Evolutionary conservation across 192 early-diverging fungal genomes (phyloP).

Genomic region (Backusella westeae): DNA sequence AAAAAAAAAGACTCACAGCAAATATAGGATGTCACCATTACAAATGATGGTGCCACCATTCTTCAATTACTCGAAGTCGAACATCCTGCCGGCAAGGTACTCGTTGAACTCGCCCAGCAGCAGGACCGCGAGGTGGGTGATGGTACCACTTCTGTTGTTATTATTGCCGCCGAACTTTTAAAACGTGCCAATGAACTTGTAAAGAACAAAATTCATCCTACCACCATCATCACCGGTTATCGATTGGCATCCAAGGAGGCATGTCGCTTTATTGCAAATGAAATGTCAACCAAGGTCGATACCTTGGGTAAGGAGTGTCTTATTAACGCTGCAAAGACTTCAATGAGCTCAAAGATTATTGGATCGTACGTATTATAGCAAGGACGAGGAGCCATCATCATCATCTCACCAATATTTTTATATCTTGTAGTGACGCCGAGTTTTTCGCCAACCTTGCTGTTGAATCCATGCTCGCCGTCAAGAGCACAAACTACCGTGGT

Average conservation of each 20-base stretch:
- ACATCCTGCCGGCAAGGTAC: slow-evolving; percentile 94
- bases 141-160: slow-evolving; percentile 98
- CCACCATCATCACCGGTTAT: slow-evolving; percentile 98
- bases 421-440: slow-evolving; percentile 72
- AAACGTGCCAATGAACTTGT: slow-evolving; percentile 95
- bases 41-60: slow-evolving; percentile 99
- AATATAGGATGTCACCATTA: slow-evolving; percentile 93
- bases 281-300: slow-evolving; percentile 95
- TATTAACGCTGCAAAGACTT: slow-evolving; percentile 96
- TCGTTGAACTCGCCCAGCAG: slow-evolving; percentile 98
- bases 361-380: slow-evolving; percentile 64
- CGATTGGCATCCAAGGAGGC: slow-evolving; percentile 96
- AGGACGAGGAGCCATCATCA: not conserved
- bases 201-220: slow-evolving; percentile 99
- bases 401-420: not conserved
- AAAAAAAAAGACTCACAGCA: not conserved
- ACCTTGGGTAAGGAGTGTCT: slow-evolving; percentile 88
- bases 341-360: slow-evolving; percentile 98
- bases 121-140: slow-evolving; percentile 99
- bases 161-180: slow-evolving; percentile 97
- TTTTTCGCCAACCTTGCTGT: slow-evolving; percentile 97
- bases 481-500: slow-evolving; percentile 77
- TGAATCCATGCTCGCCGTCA: slow-evolving; percentile 91
- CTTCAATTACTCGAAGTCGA: slow-evolving; percentile 96
- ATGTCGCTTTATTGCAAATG: slow-evolving; percentile 96